Percentiles rank a stretch among this genome's conserved stretches.
Conservation (phyloP, 495 filamentous ascomycete species). For the Penicillium parvum region DNA sequence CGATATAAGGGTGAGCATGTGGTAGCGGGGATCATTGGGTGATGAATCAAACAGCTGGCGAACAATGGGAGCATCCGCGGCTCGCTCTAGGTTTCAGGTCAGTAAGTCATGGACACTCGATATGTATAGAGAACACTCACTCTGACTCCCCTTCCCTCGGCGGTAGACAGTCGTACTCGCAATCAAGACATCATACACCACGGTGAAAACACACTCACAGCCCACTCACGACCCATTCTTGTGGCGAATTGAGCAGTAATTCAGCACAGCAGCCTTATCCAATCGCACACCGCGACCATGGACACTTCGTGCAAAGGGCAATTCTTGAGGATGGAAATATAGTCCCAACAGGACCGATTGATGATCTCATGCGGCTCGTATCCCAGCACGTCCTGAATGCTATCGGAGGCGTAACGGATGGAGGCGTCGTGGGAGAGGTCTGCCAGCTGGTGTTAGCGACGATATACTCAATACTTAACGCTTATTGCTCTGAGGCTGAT, state of each 20-base stretch:
- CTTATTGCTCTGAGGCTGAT: not conserved
- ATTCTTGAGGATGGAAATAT: slow-evolving; percentile 80
- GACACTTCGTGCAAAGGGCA: slow-evolving; percentile 67
- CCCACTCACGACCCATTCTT: slow-evolving; percentile 68
- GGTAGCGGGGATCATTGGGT: slow-evolving; percentile 79
- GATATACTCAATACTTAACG: not conserved
- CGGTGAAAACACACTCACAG: slow-evolving; percentile 86
- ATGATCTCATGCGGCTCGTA: slow-evolving; percentile 72
- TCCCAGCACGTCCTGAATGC: slow-evolving; percentile 76
- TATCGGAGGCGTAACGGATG: slow-evolving; percentile 79
- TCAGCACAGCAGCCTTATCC: slow-evolving; percentile 80
- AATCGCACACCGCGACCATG: slow-evolving; percentile 70
- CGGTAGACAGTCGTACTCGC: slow-evolving; percentile 79
- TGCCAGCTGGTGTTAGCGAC: slow-evolving; percentile 26
- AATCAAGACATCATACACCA: slow-evolving; percentile 83
- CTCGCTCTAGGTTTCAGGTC: slow-evolving; percentile 75
- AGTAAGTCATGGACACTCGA: too few species aligned
- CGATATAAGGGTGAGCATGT: slow-evolving; percentile 84
- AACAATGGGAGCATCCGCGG: slow-evolving; percentile 73
- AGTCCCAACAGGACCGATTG: slow-evolving; percentile 77
- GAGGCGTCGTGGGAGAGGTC: slow-evolving; percentile 73
- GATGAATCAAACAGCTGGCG: slow-evolving; percentile 76
- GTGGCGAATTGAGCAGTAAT: slow-evolving; percentile 70
- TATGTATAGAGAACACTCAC: slow-evolving; percentile 61
- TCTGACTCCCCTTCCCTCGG: slow-evolving; percentile 63